Evolutionary conservation across 306 rosid species (phyloP).

Genomic region (Prunus padus): DNA sequence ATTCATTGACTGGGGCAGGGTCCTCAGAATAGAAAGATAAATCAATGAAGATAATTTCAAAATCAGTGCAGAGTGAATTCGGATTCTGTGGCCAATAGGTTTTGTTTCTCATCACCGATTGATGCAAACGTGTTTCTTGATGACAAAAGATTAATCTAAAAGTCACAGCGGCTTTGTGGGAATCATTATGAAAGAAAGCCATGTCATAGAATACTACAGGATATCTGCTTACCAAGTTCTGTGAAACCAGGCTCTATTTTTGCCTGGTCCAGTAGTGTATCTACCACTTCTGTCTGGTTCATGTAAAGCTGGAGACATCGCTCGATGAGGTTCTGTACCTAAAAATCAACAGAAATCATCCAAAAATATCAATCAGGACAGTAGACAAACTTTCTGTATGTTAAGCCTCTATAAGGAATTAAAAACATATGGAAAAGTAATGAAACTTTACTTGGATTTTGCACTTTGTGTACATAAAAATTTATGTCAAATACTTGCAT

Average conservation of each 20-base stretch:
- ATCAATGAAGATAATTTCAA: neutral
- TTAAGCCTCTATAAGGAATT: neutral
- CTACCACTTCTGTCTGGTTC: conserved; percentile 82
- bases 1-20: neutral
- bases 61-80: neutral
- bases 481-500: neutral
- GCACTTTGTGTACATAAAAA: neutral
- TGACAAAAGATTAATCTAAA: neutral
- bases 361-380: neutral
- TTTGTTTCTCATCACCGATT: neutral
- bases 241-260: conserved; percentile 96
- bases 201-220: conserved; percentile 6
- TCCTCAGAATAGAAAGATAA: neutral
- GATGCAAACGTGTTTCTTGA: neutral
- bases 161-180: neutral
- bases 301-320: conserved; percentile 89
- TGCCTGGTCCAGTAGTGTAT: conserved; percentile 62
- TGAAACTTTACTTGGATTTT: neutral
- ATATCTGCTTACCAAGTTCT: conserved; percentile 60
- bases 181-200: neutral
- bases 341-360: conserved; percentile 1
- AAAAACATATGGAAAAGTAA: neutral
- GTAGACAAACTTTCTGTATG: neutral
- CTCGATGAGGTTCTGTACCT: conserved; percentile 94
- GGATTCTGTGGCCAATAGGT: neutral